phyloP scores from a whole-genome alignment of 2,329 filamentous ascomycete genomes.

The Penicillium rolfsii region DNA sequence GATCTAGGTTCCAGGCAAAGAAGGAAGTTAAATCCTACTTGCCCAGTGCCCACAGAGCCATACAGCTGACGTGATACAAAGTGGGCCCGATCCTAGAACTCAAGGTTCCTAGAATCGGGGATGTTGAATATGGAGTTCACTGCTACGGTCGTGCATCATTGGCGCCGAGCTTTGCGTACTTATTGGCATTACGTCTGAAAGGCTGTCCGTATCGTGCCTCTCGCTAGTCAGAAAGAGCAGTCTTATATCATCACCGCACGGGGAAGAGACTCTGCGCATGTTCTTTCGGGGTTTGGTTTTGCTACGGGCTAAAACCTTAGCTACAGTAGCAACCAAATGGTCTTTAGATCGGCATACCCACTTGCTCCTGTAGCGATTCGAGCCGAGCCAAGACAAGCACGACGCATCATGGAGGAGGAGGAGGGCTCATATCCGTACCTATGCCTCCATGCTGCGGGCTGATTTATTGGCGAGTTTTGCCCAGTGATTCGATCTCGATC shows the following conservation, averaged over 20 bases:
- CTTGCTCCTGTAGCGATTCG: not conserved
- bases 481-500: not conserved
- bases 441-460: not conserved
- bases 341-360: not conserved
- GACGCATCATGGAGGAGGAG: not conserved
- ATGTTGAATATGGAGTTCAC: not conserved
- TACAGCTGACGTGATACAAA: constrained; percentile 1
- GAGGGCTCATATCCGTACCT: not conserved
- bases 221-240: not conserved
- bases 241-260: not conserved
- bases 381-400: not conserved
- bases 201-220: not conserved
- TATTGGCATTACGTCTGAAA: not conserved
- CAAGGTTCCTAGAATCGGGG: not conserved
- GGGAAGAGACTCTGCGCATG: not conserved
- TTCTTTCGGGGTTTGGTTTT: not conserved
- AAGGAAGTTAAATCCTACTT: not conserved
- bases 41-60: not conserved
- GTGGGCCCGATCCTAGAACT: not conserved
- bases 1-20: not conserved
- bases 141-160: not conserved
- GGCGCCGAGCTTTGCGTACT: not conserved
- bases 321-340: not conserved
- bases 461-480: not conserved
- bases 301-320: not conserved